Conservation (phyloP, 169 alveolate species). For the Pseudocohnilembus persalinus region DNA sequence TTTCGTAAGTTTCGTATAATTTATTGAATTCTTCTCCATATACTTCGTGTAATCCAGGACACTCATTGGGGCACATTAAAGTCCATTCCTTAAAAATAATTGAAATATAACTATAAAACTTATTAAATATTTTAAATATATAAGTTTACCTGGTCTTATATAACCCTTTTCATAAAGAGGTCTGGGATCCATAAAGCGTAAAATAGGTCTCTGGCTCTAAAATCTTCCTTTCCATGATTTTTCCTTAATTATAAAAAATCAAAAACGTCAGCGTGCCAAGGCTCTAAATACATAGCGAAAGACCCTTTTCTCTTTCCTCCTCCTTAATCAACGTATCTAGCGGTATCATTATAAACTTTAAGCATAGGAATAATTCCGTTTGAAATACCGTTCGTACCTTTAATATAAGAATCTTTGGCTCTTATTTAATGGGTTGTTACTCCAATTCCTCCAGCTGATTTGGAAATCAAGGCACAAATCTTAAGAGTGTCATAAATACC, state of each 20-base stretch:
- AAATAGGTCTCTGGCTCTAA: slow-evolving; percentile 97
- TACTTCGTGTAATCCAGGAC: slow-evolving; percentile 93
- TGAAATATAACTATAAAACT: no score
- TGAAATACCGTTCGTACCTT: slow-evolving; percentile 98
- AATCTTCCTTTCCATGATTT: slow-evolving; percentile 98
- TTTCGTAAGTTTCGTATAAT: slow-evolving; percentile 90
- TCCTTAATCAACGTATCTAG: slow-evolving; percentile 95
- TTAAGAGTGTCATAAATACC: slow-evolving; percentile 94
- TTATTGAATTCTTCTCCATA: slow-evolving; percentile 96
- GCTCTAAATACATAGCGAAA: slow-evolving; percentile 98
- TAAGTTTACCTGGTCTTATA: slow-evolving; percentile 73
- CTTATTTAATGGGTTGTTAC: slow-evolving; percentile 95
- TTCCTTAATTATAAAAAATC: slow-evolving; percentile 95
- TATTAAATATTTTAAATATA: no score
- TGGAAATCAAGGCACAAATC: slow-evolving; percentile 95
- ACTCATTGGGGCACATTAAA: slow-evolving; percentile 98
- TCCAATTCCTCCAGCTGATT: slow-evolving; percentile 99
- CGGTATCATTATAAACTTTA: slow-evolving; percentile 95
- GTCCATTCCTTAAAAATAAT: slow-evolving; percentile 89
- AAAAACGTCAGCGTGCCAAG: slow-evolving; percentile 99
- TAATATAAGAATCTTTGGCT: slow-evolving; percentile 95
- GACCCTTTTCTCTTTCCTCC: slow-evolving; percentile 99
- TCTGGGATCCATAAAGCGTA: slow-evolving; percentile 99
- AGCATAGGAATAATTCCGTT: slow-evolving; percentile 99
- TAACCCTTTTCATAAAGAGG: slow-evolving; percentile 98